Percentiles rank a stretch among this genome's conserved stretches.
Evolutionary conservation across 2,329 filamentous ascomycete genomes (phyloP).

Genomic region (Claviceps sp.): DNA sequence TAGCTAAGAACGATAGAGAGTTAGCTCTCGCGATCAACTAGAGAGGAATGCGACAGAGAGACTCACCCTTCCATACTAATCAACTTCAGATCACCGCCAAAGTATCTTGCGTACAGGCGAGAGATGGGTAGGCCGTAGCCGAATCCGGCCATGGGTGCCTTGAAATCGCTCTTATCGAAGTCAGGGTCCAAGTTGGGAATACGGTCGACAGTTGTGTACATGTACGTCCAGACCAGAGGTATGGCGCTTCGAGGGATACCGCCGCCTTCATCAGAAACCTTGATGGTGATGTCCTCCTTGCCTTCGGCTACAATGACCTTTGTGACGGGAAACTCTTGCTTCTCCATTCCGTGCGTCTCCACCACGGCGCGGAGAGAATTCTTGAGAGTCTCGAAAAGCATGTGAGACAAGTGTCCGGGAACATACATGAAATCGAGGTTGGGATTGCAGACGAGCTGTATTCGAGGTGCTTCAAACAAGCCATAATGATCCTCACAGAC

Average conservation of each 20-base stretch:
- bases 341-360: conserved; percentile 86
- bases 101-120: conserved; percentile 87
- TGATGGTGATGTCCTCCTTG: conserved; percentile 98
- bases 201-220: conserved; percentile 97
- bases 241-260: conserved; percentile 89
- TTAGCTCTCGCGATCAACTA: not conserved
- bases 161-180: conserved; percentile 98
- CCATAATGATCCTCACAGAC: conserved; percentile 98
- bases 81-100: conserved; percentile 90
- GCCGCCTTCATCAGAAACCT: conserved; percentile 91
- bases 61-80: conserved; percentile 98
- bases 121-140: conserved; percentile 96
- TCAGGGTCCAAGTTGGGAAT: conserved; percentile 92
- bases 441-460: conserved; percentile 90
- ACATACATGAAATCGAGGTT: conserved; percentile 99
- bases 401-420: conserved; percentile 94
- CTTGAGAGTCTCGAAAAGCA: conserved; percentile 98
- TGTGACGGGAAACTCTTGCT: conserved; percentile 89
- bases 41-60: conserved; percentile 1
- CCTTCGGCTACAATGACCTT: conserved; percentile 97
- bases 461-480: conserved; percentile 88
- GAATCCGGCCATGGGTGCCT: conserved; percentile 97
- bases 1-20: conserved; percentile 47
- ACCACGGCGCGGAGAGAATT: conserved; percentile 96
- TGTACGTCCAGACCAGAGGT: conserved; percentile 98